phyloP scores from a whole-genome alignment of 2,329 filamentous ascomycete species.

The Ophiostoma ulmi region DNA sequence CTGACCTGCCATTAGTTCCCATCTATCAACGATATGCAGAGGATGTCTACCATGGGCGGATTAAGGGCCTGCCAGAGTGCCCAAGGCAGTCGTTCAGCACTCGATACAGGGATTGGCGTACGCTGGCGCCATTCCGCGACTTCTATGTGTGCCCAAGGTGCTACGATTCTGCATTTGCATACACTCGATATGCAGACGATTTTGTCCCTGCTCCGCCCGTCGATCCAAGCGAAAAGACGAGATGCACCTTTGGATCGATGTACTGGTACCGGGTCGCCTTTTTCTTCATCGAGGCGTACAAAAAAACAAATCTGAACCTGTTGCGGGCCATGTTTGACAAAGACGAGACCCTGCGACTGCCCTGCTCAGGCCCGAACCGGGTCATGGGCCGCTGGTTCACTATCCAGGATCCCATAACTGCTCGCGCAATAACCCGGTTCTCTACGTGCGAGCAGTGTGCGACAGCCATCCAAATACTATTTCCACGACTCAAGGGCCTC shows the following conservation, averaged over 20 bases:
- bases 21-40: slow-evolving; percentile 52
- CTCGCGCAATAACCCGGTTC: slow-evolving; percentile 63
- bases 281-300: slow-evolving; percentile 69
- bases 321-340: slow-evolving; percentile 61
- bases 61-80: slow-evolving; percentile 59
- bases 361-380: slow-evolving; percentile 54
- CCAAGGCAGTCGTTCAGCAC: slow-evolving; percentile 58
- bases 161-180: slow-evolving; percentile 62
- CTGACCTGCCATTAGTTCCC: slow-evolving; percentile 36
- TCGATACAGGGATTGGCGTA: slow-evolving; percentile 65
- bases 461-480: slow-evolving; percentile 63
- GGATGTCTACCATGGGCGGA: slow-evolving; percentile 41
- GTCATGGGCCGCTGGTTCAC: slow-evolving; percentile 67
- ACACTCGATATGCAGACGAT: slow-evolving; percentile 60
- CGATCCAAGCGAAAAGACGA: slow-evolving; percentile 52
- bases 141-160: slow-evolving; percentile 83
- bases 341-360: slow-evolving; percentile 51
- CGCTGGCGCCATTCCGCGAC: slow-evolving; percentile 59
- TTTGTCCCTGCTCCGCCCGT: slow-evolving; percentile 60
- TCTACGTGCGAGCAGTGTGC: slow-evolving; percentile 70
- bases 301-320: slow-evolving; percentile 59
- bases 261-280: slow-evolving; percentile 83
- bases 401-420: slow-evolving; percentile 62
- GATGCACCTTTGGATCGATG: slow-evolving; percentile 71
- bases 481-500: slow-evolving; percentile 65